A percentile compares a stretch with the other conserved stretches of the same genome.
These are phyloP conservation scores for Hypoxylon sp. DNA, from an alignment of 2,329 filamentous ascomycete genomes.

Conservation along the genomic window DNA sequence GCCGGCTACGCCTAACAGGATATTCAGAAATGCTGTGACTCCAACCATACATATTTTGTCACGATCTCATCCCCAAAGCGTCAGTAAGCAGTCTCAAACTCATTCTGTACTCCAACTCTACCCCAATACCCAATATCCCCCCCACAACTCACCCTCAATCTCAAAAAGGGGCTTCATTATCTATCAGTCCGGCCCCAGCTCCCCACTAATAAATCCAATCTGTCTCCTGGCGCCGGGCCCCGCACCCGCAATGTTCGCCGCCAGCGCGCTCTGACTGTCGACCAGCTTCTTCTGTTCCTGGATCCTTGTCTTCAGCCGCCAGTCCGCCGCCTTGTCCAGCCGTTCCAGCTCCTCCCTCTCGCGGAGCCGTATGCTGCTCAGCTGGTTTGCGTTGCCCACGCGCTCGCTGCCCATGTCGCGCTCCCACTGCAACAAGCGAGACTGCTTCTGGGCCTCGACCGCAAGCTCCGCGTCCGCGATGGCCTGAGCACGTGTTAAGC, in stretches of 20 bases:
- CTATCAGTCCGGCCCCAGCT: constrained; percentile 55
- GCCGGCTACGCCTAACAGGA: neutral
- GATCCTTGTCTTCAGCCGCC: constrained; percentile 59
- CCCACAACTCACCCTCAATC: neutral
- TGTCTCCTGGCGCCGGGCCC: constrained; percentile 59
- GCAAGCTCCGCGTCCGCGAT: constrained; percentile 62
- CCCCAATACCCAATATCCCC: neutral
- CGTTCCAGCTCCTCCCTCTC: constrained; percentile 65
- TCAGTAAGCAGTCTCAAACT: neutral
- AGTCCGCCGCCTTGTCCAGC: constrained; percentile 61
- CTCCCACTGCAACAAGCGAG: constrained; percentile 64
- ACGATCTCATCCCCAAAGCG: neutral
- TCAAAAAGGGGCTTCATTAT: neutral
- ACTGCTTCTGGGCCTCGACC: constrained; percentile 59
- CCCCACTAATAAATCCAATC: constrained; percentile 68
- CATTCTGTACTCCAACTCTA: constrained; percentile 2
- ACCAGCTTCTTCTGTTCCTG: constrained; percentile 66
- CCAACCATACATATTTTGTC: neutral
- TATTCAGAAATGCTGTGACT: neutral
- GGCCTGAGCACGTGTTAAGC: constrained; percentile 58
- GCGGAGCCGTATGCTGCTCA: constrained; percentile 62
- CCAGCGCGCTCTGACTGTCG: constrained; percentile 58
- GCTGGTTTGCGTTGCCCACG: constrained; percentile 62
- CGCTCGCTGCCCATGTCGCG: constrained; percentile 59
- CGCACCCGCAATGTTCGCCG: constrained; percentile 52